These are phyloP conservation scores for Lasiosphaeria hispida DNA, from an alignment of 495 filamentous ascomycete genomes.

Conservation along the genomic window DNA sequence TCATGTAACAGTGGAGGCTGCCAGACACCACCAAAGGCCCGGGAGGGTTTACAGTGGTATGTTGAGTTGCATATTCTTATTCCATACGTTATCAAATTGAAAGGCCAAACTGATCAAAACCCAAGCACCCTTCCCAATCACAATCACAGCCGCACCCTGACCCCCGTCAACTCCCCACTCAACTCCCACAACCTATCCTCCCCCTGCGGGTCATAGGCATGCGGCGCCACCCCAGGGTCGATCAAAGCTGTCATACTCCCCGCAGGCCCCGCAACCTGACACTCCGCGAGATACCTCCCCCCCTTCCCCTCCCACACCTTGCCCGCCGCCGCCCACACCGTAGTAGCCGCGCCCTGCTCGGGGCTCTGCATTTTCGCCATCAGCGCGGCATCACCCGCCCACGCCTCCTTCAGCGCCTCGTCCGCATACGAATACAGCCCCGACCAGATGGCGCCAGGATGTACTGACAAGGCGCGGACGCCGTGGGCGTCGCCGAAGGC, in stretches of 20 bases:
- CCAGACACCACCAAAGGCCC: neutral
- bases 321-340: neutral
- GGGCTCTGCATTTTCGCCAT: neutral
- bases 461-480: neutral
- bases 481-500: neutral
- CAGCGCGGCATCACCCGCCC: neutral
- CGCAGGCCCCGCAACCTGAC: neutral
- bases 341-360: constrained; percentile 1
- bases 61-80: too few relatives aligned
- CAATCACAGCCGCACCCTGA: constrained; percentile 1
- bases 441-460: constrained; percentile 5
- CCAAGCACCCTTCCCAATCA: neutral
- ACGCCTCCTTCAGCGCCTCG: neutral
- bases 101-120: too few relatives aligned
- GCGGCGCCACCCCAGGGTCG: neutral
- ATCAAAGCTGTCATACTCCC: neutral
- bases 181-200: constrained; percentile 14
- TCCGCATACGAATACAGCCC: constrained; percentile 5
- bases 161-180: constrained; percentile 10
- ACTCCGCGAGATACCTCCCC: constrained; percentile 1
- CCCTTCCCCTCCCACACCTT: constrained; percentile 5
- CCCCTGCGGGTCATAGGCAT: constrained; percentile 8
- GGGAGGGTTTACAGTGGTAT: neutral
- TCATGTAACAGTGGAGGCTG: too few relatives aligned
- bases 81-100: too few relatives aligned